phyloP scores from a whole-genome alignment of 805 yeast genomes.

The Candida pini region DNA sequence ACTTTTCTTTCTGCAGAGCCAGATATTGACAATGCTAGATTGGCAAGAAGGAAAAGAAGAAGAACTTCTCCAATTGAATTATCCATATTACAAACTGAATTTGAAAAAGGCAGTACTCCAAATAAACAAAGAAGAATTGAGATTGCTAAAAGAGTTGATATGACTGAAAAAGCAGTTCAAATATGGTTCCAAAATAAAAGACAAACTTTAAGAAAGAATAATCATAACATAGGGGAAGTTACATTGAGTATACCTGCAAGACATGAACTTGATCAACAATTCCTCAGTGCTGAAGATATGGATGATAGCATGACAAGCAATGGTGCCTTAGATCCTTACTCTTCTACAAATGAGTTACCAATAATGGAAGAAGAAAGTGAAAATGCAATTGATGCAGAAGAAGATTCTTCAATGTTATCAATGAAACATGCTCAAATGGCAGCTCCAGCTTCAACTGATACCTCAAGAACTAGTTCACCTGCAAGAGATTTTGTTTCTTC shows the following conservation, averaged over 20 bases:
- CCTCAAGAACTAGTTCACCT: not conserved
- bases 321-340: not conserved
- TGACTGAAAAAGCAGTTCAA: slow-evolving; percentile 98
- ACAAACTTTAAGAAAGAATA: slow-evolving; percentile 62
- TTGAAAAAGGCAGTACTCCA: slow-evolving; percentile 73
- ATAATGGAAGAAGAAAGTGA: not conserved
- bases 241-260: slow-evolving; percentile 22
- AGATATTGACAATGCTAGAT: slow-evolving; percentile 79
- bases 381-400: not conserved
- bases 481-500: not conserved
- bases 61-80: slow-evolving; percentile 90
- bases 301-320: slow-evolving; percentile 1
- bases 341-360: not conserved
- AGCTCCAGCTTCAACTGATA: not conserved
- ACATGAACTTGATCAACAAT: slow-evolving; percentile 22
- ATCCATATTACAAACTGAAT: slow-evolving; percentile 74
- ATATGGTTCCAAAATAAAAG: slow-evolving; percentile 98
- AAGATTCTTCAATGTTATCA: not conserved
- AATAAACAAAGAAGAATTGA: slow-evolving; percentile 67
- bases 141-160: slow-evolving; percentile 74
- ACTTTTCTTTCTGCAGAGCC: slow-evolving; percentile 84
- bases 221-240: slow-evolving; percentile 25
- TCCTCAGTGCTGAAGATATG: slow-evolving; percentile 12
- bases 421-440: not conserved
- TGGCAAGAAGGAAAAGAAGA: slow-evolving; percentile 91